Evolutionary conservation across 345 rosid species (phyloP), one percentile per base, ranked within the genome.

Genomic region (Eutrema yunnanense): DNA sequence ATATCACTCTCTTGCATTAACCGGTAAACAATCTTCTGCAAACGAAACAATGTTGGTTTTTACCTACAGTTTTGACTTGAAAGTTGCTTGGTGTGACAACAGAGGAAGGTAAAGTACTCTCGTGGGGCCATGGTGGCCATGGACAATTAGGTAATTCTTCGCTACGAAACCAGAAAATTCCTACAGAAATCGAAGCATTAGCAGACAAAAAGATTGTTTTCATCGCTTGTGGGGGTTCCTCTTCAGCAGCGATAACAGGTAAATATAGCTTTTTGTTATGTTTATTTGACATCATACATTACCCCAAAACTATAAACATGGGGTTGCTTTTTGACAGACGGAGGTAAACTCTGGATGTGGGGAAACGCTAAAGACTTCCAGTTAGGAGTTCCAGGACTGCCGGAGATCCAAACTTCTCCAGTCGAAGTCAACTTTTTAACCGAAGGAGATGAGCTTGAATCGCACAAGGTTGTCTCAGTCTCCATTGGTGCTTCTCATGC

Each of bases 51-150:
- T 3, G 40, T 62, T 5, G 59, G 60, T 60, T 30, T 13, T 7
- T 56, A 2, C 37, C 3, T 43, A 72, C 37, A 13, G 19, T 0
- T 9, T 46, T 65, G 36, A 43, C 42, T 54, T 67, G 47, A 60
- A 48, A 6, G 54, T 72, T 58, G 12, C 69, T 76, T 4, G 65
- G 68, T 66, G 44, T 80, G 57, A 54, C 51, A 72, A 80, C 81
- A 91, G 96, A 86, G 67, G 87, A 95, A 38, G 90, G 97, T 48
- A 88, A 82, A 80, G 92, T 95, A 58, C 84, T 89, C 69, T 92
- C 99, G 4, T 90, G 96, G 97, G 99, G 99, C 10, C 92, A 87
- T 47, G 98, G 97, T 65, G 98, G 96, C 60, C 92, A 83, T 72
- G 96, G 97, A 68, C 99, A 95, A 72, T 78, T 92, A 71, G 98